Conservation (phyloP, 495 filamentous ascomycete species). For the Ramalina intermedia region DNA sequence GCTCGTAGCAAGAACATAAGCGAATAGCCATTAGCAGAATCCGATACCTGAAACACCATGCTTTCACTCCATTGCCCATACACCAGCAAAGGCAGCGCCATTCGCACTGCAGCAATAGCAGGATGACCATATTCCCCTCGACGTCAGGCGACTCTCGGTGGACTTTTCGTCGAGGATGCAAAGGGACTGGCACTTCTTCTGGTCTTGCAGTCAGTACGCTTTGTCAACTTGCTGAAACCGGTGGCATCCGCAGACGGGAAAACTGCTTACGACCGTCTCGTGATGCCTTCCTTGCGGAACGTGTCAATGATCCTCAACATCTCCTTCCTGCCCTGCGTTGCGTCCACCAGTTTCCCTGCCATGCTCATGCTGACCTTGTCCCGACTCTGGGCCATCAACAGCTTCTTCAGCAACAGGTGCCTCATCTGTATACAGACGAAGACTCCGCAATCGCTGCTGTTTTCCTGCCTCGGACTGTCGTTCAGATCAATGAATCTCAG, state of each 20-base stretch:
- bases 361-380: conserved; percentile 92
- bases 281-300: conserved; percentile 68
- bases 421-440: conserved; percentile 92
- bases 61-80: too few relatives aligned
- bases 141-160: conserved; percentile 28
- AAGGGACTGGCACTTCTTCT: conserved; percentile 18
- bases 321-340: conserved; percentile 59
- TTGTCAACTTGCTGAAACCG: too few relatives aligned
- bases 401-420: conserved; percentile 64
- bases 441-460: conserved; percentile 85
- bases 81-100: too few relatives aligned
- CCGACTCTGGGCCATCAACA: conserved; percentile 59
- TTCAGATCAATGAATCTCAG: conserved; percentile 62
- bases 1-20: too few relatives aligned
- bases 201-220: neutral
- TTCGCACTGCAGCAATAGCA: too few relatives aligned
- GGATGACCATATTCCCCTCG: neutral
- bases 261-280: conserved; percentile 58
- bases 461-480: conserved; percentile 84
- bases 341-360: conserved; percentile 65
- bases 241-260: conserved; percentile 1
- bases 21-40: too few relatives aligned
- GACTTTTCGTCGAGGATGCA: conserved; percentile 23
- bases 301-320: conserved; percentile 78
- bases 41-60: too few relatives aligned